Evolutionary conservation across 2,329 filamentous ascomycete species (phyloP), one percentile per base, ranked within the genome.

Genomic region (Aspergillus neoniger): DNA sequence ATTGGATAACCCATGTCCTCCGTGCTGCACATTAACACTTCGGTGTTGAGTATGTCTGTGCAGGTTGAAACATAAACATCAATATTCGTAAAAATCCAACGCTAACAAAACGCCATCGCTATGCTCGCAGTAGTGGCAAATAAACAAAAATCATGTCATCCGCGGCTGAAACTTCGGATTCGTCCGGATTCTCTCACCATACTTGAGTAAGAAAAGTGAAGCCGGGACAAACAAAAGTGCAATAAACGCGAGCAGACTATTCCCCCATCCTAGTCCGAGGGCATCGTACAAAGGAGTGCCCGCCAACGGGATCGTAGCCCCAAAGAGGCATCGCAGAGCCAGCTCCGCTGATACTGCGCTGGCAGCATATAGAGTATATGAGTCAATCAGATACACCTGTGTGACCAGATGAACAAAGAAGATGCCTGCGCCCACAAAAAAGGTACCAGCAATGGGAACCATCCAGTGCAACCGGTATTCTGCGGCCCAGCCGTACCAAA

Each of bases 351-450:
- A 59, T 7, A 66, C 58, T 3, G 64, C 60, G 39, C 57, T 61
- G 17, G 64, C 63, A 19, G 64, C 64, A 30, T 64, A 61, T 6
- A 59, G 55, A 10, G 63, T 61, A 32, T 63, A 65, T 10, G 64
- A 57, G 17, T 66, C 64, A 15, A 66, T 61, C 15, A 66, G 53
- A 32, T 66, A 66, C 4, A 63, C 58, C 50, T 64, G 62, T 4
- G 60, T 64, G 4, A 59, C 55, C 49, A 64, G 17, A 41, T 61
- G 58, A 4, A 65, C 55, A 23, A 63, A 64, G 49, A 55, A 58
- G 8, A 78, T 76, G 32, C 68, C 73, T 25, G 74, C 63, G 1
- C 77, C 76, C 6, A 76, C 69, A 28, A 75, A 68, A n/a, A 68
- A 72, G 6, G 71, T 56, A 8, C 63, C 64, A 0, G 57, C 47